Evolutionary conservation across 1,284 basidiomycete species (phyloP), one percentile per base, ranked within the genome.

Genomic region (Agaricales sp.): DNA sequence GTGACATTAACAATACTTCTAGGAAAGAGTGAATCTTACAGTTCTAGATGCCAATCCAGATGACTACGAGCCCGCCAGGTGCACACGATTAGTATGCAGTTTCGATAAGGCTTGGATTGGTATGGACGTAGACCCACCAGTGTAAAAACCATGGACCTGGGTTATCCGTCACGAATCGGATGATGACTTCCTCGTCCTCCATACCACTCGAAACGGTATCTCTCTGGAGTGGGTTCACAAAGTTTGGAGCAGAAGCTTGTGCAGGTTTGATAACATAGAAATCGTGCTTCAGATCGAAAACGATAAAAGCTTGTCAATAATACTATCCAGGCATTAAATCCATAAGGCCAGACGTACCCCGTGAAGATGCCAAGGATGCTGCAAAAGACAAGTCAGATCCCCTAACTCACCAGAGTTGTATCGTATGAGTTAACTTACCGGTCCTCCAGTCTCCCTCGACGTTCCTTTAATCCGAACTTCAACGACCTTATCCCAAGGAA

Each of bases 401-500:
- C n/a, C n/a, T n/a, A n/a, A n/a, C n/a, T 20, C 14, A 30, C 6
- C 14, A 30, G 26, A 30, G 16, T 8, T 16, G n/a, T 6, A 43
- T 6, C 39, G 39, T 8, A 43, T 16, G 18, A 18, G 24, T 21
- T 11, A 48, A 35, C 51, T 20, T n/a, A 55, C 53, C 12, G 53
- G 49, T 20, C 49, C 45, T 26, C 52, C 46, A 14, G 58, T 51
- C 1, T 46, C 48, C 22, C 45, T 47, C 16, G 39, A 16, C 6
- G 39, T 41, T 19, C 52, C 57, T 24, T 55, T 52, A 25, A 64
- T 56, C 3, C 48, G 43, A n/a, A 68, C 50, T 48, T 68, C 66
- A 11, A 69, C 58, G 6, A 59, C 58, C 26, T 68, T 62, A 43
- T 69, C 67, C 20, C 53, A 53, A 8, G 64, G 64, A 23, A 68